Percentiles rank a stretch among this genome's conserved stretches.
Evolutionary conservation across 1,284 basidiomycete genomes (phyloP).

Genomic region (Cutaneotrichosporon spelunceum): DNA sequence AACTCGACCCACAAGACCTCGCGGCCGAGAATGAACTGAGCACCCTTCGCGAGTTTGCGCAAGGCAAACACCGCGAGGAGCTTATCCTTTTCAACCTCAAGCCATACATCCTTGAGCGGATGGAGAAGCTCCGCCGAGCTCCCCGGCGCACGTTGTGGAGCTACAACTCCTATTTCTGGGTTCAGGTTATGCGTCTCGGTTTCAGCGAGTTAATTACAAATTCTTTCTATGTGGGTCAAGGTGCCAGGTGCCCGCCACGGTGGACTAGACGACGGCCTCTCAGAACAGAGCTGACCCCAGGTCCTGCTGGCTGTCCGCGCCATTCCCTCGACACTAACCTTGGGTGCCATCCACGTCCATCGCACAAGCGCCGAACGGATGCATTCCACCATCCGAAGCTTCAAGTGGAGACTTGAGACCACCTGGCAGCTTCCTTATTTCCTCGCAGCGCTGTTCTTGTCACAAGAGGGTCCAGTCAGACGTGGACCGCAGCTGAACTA

Average conservation of each 20-base stretch:
- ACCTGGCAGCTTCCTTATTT: conserved; percentile 74
- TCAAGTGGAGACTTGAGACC: conserved; percentile 51
- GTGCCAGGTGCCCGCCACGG: neutral
- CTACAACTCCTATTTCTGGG: conserved; percentile 1
- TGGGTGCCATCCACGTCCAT: conserved; percentile 72
- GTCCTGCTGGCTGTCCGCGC: conserved; percentile 67
- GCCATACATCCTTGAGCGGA: conserved; percentile 72
- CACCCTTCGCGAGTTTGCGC: conserved; percentile 61
- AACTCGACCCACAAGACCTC: too few species aligned
- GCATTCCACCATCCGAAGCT: neutral
- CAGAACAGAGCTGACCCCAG: conserved; percentile 52
- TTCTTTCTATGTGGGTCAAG: conserved; percentile 9
- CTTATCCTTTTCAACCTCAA: conserved; percentile 73
- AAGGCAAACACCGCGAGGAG: conserved; percentile 67
- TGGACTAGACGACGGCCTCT: too few species aligned
- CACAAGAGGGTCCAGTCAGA: conserved; percentile 59
- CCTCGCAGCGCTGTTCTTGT: conserved; percentile 74
- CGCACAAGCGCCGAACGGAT: conserved; percentile 60
- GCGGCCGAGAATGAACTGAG: conserved; percentile 29
- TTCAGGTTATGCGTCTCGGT: neutral
- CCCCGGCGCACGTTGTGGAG: neutral
- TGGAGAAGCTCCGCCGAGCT: conserved; percentile 53
- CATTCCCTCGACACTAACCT: conserved; percentile 59
- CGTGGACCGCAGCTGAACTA: conserved; percentile 46
- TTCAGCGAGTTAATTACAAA: neutral